Evolutionary conservation across 805 yeast genomes (phyloP).

Genomic region (Ogataea paraovalis): DNA sequence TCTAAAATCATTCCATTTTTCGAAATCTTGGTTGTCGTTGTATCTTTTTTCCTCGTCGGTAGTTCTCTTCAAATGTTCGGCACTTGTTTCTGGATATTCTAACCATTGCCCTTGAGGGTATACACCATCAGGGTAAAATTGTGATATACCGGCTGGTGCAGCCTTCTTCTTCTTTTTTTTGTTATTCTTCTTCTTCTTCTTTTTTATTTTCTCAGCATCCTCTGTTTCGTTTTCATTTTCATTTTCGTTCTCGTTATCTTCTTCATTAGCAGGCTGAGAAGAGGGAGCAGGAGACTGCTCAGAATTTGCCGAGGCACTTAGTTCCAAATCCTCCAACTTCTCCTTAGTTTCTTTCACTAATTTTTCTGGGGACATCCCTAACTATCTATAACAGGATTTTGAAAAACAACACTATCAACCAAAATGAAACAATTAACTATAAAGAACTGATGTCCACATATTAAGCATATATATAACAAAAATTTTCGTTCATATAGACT

Average conservation of each 20-base stretch:
- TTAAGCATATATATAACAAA: no score
- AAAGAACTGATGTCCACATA: no score
- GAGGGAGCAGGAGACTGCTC: not conserved
- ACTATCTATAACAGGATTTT: not conserved
- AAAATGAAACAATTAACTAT: no score
- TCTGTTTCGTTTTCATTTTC: conserved; percentile 28
- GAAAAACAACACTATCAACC: no score
- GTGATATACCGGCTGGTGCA: conserved; percentile 58
- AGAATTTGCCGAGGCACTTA: not conserved
- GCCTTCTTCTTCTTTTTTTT: conserved; percentile 52
- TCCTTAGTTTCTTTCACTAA: not conserved
- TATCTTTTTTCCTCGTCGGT: conserved; percentile 86
- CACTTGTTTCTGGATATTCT: conserved; percentile 51
- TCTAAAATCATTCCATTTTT: conserved; percentile 81
- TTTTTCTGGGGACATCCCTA: not conserved
- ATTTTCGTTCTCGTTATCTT: conserved; percentile 14
- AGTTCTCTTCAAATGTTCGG: conserved; percentile 60
- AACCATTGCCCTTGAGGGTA: conserved; percentile 88
- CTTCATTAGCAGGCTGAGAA: conserved; percentile 1
- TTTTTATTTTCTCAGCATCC: conserved; percentile 33
- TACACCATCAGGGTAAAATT: conserved; percentile 61
- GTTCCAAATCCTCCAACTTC: not conserved
- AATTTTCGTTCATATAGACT: no score
- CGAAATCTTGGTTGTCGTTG: conserved; percentile 58
- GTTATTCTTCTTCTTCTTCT: conserved; percentile 58